Percentiles rank a stretch among this genome's conserved stretches.
phyloP scores from a whole-genome alignment of 2,329 filamentous ascomycete genomes.

The Colletotrichum sp. region DNA sequence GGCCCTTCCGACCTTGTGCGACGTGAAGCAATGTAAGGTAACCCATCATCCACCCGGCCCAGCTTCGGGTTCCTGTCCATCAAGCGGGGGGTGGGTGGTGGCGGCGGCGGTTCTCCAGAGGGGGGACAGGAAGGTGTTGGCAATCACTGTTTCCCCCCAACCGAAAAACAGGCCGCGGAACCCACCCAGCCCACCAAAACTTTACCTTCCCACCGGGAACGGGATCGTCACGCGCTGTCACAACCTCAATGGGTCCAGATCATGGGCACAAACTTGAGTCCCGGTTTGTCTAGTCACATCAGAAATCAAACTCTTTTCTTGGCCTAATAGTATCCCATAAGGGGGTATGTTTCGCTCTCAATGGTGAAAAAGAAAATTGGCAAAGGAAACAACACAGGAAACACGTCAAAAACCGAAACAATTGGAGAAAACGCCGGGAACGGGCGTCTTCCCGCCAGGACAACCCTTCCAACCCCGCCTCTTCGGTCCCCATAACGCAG shows the following conservation, averaged over 20 bases:
- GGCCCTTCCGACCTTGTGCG: neutral
- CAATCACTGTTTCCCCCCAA: neutral
- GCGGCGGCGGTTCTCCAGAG: neutral
- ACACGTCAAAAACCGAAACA: neutral
- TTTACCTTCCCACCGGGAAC: neutral
- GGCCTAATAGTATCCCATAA: constrained; percentile 8
- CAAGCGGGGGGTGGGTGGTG: neutral
- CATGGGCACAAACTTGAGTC: neutral
- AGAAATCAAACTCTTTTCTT: constrained; percentile 15
- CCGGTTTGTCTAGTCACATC: neutral
- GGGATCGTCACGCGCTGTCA: neutral
- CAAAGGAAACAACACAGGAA: neutral
- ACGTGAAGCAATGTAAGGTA: neutral
- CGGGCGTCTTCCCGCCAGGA: neutral
- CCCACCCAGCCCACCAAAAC: neutral
- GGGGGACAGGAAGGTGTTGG: neutral
- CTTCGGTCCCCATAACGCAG: neutral
- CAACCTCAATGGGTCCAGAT: neutral
- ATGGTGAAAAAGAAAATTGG: neutral
- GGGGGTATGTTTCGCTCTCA: constrained; percentile 15
- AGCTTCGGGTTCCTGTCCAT: neutral
- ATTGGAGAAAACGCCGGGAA: neutral
- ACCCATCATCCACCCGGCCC: neutral
- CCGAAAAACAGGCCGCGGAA: neutral
- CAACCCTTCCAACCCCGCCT: neutral